Conservation (phyloP, 176 grass and related monocot species). For the Sorghum bicolor region Sorghum_bicolor_NCBIv3 NC_012876.2:14778501-14779000, state of each 20-base stretch:
- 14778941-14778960: neutral
- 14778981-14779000: neutral
- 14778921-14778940: neutral
- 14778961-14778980: neutral
- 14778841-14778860: conserved; percentile 69
- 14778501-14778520: neutral
- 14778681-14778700: neutral
- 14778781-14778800: conserved; percentile 86
- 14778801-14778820: conserved; percentile 97
- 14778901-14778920: conserved; percentile 10
- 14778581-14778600: neutral
- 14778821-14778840: conserved; percentile 83
- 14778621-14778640: neutral
- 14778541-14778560: neutral
- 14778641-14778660: neutral
- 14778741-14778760: conserved; percentile 80
- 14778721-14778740: conserved; percentile 71
- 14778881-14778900: conserved; percentile 79
- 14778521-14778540: neutral
- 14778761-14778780: conserved; percentile 90
- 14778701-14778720: conserved; percentile 76
- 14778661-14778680: neutral
- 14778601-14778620: neutral
- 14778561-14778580: neutral
- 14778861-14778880: conserved; percentile 56